Evolutionary conservation across 257 asterid genomes (phyloP).

Genomic region (Ligustrum vulgare): DNA sequence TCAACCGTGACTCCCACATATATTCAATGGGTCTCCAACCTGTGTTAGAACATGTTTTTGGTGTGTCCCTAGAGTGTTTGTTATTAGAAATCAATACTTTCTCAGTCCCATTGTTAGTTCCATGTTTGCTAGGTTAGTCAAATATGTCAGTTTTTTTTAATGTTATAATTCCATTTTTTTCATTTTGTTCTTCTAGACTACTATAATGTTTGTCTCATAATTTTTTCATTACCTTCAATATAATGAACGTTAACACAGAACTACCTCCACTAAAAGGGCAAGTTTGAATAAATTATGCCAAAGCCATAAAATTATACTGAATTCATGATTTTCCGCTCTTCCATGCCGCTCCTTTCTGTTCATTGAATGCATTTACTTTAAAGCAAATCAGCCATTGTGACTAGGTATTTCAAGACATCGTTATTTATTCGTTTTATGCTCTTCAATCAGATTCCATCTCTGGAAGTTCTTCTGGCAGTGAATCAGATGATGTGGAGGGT

Average conservation of each 20-base stretch:
- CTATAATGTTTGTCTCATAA: too few relatives aligned
- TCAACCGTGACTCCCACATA: not conserved
- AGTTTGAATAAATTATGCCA: too few relatives aligned
- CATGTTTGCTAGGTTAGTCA: not conserved
- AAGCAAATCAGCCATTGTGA: not conserved
- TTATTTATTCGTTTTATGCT: conserved; percentile 7
- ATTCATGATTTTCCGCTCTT: too few relatives aligned
- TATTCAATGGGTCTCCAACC: not conserved
- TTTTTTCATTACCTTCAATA: too few relatives aligned
- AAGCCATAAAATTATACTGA: too few relatives aligned
- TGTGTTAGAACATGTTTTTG: not conserved
- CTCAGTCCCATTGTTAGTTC: not conserved
- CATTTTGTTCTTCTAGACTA: not conserved
- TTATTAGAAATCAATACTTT: too few relatives aligned
- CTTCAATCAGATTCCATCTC: conserved; percentile 49
- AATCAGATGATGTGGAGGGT: conserved; percentile 40
- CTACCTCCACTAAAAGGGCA: too few relatives aligned
- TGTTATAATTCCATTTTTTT: not conserved
- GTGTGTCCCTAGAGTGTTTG: not conserved
- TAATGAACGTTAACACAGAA: too few relatives aligned
- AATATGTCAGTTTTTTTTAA: too few relatives aligned
- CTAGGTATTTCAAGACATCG: too few relatives aligned
- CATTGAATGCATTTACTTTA: not conserved
- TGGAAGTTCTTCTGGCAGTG: conserved; percentile 49
- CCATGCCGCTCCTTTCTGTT: not conserved